Evolutionary conservation across 2,329 filamentous ascomycete species (phyloP), one percentile per base, ranked within the genome.

Genomic region (Annulohypoxylon truncatum): DNA sequence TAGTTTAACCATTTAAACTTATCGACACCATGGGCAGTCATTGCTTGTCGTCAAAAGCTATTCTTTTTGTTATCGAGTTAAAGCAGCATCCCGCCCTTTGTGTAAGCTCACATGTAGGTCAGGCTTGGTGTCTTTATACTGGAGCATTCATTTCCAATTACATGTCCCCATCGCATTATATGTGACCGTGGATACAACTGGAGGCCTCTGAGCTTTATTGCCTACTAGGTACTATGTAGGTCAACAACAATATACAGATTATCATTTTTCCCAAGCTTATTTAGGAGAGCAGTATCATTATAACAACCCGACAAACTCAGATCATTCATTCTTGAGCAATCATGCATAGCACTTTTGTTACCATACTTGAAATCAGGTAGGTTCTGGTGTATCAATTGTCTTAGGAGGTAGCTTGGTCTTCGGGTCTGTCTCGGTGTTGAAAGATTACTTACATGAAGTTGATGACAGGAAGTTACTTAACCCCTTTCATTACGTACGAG

Each of bases 131-230:
- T 40, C 42, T 29, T 44, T 18, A 50, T 46, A 15, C 13, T 56
- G 20, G 44, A 22, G 20, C 24, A 50, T 38, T 38, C 26, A 51
- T 22, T 51, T 51, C 38, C 22, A 52, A 48, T 48, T 55, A 42
- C 29, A n/a, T 40, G 12, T 24, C 18, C 7, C 9, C 10, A 26
- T 33, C 24, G 26, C 44, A 26, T 44, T 20, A 12, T 59, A 59
- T 18, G 33, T 59, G 29, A 18, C 15, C 50, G 13, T 53, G 18
- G 38, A 50, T 42, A 24, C 24, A 13, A 31, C 51, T 12, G 59
- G 51, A 62, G 62, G 62, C 62, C 62, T 65, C 62, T 55, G 4
- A 31, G 12, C 33, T 47, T 35, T 24, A 44, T 40, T n/a, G n/a
- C n/a, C n/a, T n/a, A n/a, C n/a, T 35, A 48, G 28, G 3, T 35